Evolutionary conservation across 192 early-diverging fungal genomes (phyloP), one percentile per base, ranked within the genome.

Genomic region (Coemansia sp.): DNA sequence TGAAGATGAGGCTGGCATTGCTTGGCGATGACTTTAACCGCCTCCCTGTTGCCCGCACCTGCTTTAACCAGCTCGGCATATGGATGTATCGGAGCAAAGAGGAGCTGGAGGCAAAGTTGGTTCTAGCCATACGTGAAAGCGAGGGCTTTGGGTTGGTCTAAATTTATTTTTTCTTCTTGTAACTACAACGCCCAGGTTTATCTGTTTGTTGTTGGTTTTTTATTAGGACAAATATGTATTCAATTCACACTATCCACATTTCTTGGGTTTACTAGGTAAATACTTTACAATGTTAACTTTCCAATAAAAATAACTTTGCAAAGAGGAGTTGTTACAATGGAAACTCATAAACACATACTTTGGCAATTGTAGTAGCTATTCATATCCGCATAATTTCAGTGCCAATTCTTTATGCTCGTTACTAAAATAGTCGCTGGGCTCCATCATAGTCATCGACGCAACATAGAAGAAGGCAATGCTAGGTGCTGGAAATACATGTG

Each of bases 41-140:
- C 20, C 81, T 95, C 41, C 96, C 96, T 1, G 88, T 91, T 39
- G 94, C 96, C 7, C 96, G 95, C 71, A 98, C 96, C 0, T 98
- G 96, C 74, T 97, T 94, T 67, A 97, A 98, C 71, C 94, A 95
- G 68, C 75, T 98, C 21, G 86, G 93, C 14, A 77, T 98, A 6
- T 94, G 90, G 75, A 84, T 87, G 64, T 97, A 98, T 69, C 64
- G 85, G 6, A 76, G 81, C 14, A 84, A 86, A 59, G 83, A 87
- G 23, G 91, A 91, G 67, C 71, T 98, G 6, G 71, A 84, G 55
- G 75, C 86, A 24, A 89, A 91, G 76, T 67, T 98, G 18, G 35
- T 78, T 34, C 81, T 84, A 45, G 95, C 96, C 1, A 89, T 96
- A 55, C 84, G 65, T 7, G 93, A 94, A 63, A 92, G 91, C 49